Conservation (phyloP, 75 land plant species). For the Azolla pinnata region DNA sequence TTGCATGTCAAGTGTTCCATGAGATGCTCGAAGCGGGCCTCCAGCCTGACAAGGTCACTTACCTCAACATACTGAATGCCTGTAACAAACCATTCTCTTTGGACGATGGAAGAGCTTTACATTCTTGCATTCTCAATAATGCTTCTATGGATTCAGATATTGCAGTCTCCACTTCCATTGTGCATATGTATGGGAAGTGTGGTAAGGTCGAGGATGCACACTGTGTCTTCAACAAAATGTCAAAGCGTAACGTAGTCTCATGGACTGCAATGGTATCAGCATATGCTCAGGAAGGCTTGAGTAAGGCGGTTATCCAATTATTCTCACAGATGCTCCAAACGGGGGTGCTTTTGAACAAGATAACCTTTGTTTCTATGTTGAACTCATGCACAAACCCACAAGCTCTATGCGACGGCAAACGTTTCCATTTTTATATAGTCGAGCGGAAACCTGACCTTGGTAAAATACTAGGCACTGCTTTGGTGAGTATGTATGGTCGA, state of each 20-base stretch:
- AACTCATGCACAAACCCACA: neutral
- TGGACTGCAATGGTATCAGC: constrained; percentile 82
- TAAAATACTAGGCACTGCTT: constrained; percentile 19
- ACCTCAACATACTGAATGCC: neutral
- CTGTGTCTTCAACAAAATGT: constrained; percentile 39
- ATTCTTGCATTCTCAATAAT: neutral
- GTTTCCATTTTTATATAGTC: neutral
- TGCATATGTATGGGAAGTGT: constrained; percentile 62
- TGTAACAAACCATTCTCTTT: neutral
- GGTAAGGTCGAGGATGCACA: constrained; percentile 51
- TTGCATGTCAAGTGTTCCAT: constrained; percentile 23
- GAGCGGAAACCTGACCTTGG: constrained; percentile 1
- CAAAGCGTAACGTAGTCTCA: constrained; percentile 41
- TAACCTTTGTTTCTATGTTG: constrained; percentile 30
- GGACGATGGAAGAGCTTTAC: neutral
- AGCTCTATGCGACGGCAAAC: neutral
- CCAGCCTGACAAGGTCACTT: constrained; percentile 6
- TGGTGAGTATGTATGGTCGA: constrained; percentile 54
- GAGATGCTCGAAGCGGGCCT: constrained; percentile 26
- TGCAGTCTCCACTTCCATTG: constrained; percentile 45
- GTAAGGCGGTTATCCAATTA: constrained; percentile 37
- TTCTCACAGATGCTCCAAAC: constrained; percentile 30
- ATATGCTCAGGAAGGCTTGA: constrained; percentile 53
- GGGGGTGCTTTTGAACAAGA: constrained; percentile 36
- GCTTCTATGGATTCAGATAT: constrained; percentile 15